Evolutionary conservation across 2,329 filamentous ascomycete species (phyloP).

Genomic region (Talaromyces atroroseus): DNA sequence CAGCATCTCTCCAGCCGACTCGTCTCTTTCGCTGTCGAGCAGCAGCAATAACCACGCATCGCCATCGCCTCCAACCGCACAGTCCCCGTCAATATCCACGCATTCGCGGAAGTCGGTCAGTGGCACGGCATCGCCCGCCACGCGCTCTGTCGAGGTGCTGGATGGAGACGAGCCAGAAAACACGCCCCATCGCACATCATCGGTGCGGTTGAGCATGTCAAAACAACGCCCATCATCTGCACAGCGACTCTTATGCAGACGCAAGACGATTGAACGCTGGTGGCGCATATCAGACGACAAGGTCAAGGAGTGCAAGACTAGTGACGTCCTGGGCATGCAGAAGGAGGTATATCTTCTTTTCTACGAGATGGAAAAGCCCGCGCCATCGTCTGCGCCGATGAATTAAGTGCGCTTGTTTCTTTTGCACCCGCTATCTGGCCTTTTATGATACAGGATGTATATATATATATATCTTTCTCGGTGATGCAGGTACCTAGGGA

Average conservation of each 20-base stretch:
- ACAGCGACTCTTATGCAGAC: constrained; percentile 48
- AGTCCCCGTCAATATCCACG: constrained; percentile 14
- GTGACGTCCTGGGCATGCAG: constrained; percentile 87
- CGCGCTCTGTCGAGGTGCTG: neutral
- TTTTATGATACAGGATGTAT: too few species aligned
- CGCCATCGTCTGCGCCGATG: neutral
- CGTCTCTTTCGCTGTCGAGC: constrained; percentile 31
- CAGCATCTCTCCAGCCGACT: constrained; percentile 28
- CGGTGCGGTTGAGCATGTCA: constrained; percentile 6
- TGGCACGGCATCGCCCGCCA: neutral
- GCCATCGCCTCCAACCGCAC: constrained; percentile 15
- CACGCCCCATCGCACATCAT: constrained; percentile 3
- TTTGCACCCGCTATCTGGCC: too few species aligned
- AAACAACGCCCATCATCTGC: constrained; percentile 10
- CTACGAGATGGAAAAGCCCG: constrained; percentile 70
- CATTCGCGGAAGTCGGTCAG: neutral
- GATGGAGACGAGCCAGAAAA: neutral
- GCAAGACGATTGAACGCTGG: constrained; percentile 69
- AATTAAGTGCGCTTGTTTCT: neutral
- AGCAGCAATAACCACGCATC: constrained; percentile 19
- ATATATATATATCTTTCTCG: too few species aligned
- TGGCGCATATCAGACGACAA: constrained; percentile 98
- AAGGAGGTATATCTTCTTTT: constrained; percentile 94
- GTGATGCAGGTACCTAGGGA: too few species aligned
- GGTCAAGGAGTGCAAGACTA: constrained; percentile 87